Evolutionary conservation across 345 rosid species (phyloP).

Genomic region (Populus deltoides): DNA sequence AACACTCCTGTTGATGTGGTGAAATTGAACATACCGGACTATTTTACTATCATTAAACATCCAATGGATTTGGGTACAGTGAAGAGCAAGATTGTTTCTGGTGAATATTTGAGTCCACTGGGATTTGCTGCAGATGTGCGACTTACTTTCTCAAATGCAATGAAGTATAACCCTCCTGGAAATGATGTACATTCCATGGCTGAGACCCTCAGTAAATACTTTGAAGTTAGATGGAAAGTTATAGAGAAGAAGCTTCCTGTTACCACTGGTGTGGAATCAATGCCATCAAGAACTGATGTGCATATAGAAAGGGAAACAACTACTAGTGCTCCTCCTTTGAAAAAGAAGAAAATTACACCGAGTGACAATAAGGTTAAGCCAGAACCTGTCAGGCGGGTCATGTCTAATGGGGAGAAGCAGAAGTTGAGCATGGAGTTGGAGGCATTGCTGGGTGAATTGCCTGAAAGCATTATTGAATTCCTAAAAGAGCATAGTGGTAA

Average conservation of each 20-base stretch:
- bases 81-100: conserved; percentile 49
- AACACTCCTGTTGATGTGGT: conserved; percentile 74
- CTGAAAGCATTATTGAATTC: conserved; percentile 66
- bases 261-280: conserved; percentile 17
- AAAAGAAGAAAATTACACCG: conserved; percentile 41
- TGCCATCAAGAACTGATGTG: conserved; percentile 32
- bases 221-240: conserved; percentile 77
- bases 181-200: conserved; percentile 76
- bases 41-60: conserved; percentile 66
- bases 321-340: conserved; percentile 24
- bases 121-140: conserved; percentile 78
- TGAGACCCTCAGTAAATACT: conserved; percentile 49
- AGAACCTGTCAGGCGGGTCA: conserved; percentile 37
- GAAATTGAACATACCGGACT: conserved; percentile 80
- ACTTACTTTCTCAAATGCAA: conserved; percentile 74
- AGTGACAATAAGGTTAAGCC: conserved; percentile 34
- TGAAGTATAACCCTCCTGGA: conserved; percentile 80
- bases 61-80: conserved; percentile 98
- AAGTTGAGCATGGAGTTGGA: conserved; percentile 17
- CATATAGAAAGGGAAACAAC: conserved; percentile 23
- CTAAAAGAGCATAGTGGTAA: conserved; percentile 58
- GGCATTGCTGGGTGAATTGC: conserved; percentile 48
- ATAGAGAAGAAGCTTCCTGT: conserved; percentile 69
- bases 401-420: conserved; percentile 20
- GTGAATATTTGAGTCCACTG: conserved; percentile 58